Evolutionary conservation across 1,139 yeast species (phyloP), one percentile per base, ranked within the genome.

Genomic region (Taphrina wiesneri): DNA sequence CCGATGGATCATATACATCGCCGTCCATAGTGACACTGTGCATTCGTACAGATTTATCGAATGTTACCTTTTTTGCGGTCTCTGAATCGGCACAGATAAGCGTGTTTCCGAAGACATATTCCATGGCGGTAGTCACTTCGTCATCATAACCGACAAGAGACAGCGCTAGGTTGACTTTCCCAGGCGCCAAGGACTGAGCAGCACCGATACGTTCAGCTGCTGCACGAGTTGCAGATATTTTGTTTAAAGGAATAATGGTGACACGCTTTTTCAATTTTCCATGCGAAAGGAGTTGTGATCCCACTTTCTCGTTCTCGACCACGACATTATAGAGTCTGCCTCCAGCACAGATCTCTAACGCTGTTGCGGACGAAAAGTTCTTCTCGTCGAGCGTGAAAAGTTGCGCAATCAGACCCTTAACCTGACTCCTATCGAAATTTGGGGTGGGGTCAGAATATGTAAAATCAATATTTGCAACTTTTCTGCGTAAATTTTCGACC

Each of bases 21-120:
- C 99, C 99, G 64, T 92, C 95, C 49, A 89, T 75, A 0, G 99
- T 95, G 15, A 95, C 92, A n/a, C 96, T 87, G 72, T 93, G 85
- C 0, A 92, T 81, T 70, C 90, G 82, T 15, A 93, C 85, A 67
- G 84, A 81, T 0, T 93, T 95, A 75, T 92, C 86, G 75, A 92
- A 95, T 0, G 99, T 91, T 2, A 93, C 88, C 57, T 81, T 79
- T 72, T 92, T 88, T 0, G 99, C 99, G 0, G 96, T 86, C 32
- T 88, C 87, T 0, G 96, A 89, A 76, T 91, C 96, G 36, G 85
- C 79, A 77, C 99, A 93, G 53, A 95, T 83, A 59, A 95, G 82
- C 15, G 96, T 90, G 25, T 85, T 81, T 3, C 99, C 99, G 77
- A 95, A 95, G 34, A 93, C 90, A 73, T 85, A 91, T 70, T 89